These are phyloP conservation scores for Oryza meyeriana DNA, from an alignment of 176 grass and related monocot species.

Conservation along the genomic window DNA sequence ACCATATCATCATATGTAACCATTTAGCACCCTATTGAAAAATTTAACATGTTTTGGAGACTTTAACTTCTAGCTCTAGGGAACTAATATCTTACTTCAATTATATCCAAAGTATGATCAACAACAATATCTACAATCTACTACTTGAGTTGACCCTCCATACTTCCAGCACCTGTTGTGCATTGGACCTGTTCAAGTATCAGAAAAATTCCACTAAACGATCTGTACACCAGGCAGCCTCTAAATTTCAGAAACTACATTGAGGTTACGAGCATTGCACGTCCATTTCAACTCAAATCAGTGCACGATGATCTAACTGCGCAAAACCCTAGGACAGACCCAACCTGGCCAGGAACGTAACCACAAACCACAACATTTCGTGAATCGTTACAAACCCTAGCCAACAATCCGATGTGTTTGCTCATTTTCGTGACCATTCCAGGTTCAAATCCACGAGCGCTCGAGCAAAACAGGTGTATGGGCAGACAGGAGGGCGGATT, in stretches of 20 bases:
- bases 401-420: constrained; percentile 1
- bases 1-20: not conserved
- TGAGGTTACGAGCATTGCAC: not conserved
- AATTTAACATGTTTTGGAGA: not conserved
- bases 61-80: not conserved
- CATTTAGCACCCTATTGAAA: not conserved
- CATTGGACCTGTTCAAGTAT: not conserved
- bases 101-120: not conserved
- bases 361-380: not conserved
- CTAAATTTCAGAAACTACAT: constrained; percentile 1
- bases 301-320: not conserved
- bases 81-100: not conserved
- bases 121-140: not conserved
- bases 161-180: not conserved
- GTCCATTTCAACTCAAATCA: constrained; percentile 12
- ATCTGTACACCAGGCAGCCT: not conserved
- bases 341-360: not conserved
- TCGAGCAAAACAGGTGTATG: not conserved
- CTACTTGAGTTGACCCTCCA: not conserved
- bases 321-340: not conserved
- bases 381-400: constrained; percentile 27
- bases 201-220: not conserved
- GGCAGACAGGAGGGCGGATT: not conserved
- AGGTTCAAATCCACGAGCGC: not conserved
- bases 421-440: not conserved